Evolutionary conservation across 2,329 filamentous ascomycete species (phyloP).

Genomic region (Monosporascus sp.): DNA sequence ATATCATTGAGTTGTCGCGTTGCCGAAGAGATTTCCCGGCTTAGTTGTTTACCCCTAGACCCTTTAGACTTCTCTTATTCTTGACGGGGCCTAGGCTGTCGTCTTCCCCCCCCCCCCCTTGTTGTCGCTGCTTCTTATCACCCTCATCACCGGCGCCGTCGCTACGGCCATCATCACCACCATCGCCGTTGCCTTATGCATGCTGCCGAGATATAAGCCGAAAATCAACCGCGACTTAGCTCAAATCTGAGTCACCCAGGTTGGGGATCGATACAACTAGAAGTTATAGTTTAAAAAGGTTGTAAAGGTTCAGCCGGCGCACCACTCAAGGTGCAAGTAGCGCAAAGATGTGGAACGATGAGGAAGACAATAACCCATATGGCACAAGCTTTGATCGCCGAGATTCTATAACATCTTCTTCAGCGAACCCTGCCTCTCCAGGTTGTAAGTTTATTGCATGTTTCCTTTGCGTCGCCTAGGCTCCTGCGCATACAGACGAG

Average conservation of each 20-base stretch:
- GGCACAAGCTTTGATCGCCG: constrained; percentile 84
- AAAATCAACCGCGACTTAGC: constrained; percentile 7
- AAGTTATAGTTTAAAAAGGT: background rate
- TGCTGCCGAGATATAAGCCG: constrained; percentile 6
- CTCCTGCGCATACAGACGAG: constrained; percentile 9
- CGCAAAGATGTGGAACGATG: constrained; percentile 91
- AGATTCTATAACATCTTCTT: constrained; percentile 69
- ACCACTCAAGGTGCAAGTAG: constrained; percentile 5
- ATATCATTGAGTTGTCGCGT: background rate
- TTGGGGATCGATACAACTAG: constrained; percentile 3
- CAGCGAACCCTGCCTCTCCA: constrained; percentile 60
- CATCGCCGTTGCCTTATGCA: background rate
- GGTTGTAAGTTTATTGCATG: constrained; percentile 44
- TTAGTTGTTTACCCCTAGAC: background rate
- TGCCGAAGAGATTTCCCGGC: background rate
- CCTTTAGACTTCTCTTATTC: constrained; percentile 2
- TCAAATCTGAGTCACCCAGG: constrained; percentile 1
- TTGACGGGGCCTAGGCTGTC: constrained; percentile 2
- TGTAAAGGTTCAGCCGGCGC: constrained; percentile 4
- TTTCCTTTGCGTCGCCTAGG: constrained; percentile 4
- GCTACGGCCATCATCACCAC: background rate
- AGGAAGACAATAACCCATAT: constrained; percentile 92
- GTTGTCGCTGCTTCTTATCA: background rate
- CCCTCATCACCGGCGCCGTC: background rate
- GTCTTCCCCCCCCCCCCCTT: constrained; percentile 21